Evolutionary conservation across 1,139 yeast genomes (phyloP).

Genomic region (Lodderomyces beijingensis): DNA sequence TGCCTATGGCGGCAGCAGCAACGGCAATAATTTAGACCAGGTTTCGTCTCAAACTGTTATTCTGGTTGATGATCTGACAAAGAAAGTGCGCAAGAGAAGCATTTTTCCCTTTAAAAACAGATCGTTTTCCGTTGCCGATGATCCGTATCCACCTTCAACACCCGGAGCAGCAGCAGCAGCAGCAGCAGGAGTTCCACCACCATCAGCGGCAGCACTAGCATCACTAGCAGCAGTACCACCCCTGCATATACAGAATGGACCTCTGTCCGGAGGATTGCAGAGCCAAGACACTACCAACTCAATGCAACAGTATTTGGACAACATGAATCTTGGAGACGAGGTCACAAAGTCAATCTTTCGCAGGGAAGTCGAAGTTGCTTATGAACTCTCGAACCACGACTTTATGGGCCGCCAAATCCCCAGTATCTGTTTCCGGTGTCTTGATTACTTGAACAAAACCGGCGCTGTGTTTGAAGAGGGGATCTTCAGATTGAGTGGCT

Average conservation of each 20-base stretch:
- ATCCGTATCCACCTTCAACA: slow-evolving; percentile 5
- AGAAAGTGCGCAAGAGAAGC: slow-evolving; percentile 49
- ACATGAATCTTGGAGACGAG: slow-evolving; percentile 36
- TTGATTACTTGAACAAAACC: slow-evolving; percentile 61
- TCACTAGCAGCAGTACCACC: background rate
- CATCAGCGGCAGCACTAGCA: background rate
- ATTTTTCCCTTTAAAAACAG: slow-evolving; percentile 54
- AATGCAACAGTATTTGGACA: slow-evolving; percentile 37
- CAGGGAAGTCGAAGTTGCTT: slow-evolving; percentile 52
- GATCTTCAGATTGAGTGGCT: slow-evolving; percentile 85
- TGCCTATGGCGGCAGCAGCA: slow-evolving; percentile 7
- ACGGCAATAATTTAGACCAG: slow-evolving; percentile 12
- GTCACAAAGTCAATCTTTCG: slow-evolving; percentile 56
- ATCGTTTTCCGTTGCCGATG: slow-evolving; percentile 4
- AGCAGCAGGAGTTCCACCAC: slow-evolving; percentile 6
- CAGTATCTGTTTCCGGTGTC: slow-evolving; percentile 70
- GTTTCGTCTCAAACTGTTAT: slow-evolving; percentile 11
- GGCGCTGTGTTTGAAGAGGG: slow-evolving; percentile 88
- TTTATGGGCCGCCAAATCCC: slow-evolving; percentile 56
- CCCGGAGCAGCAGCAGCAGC: background rate
- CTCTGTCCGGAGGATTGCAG: background rate
- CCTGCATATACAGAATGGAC: background rate
- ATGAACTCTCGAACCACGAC: slow-evolving; percentile 44
- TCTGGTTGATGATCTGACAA: slow-evolving; percentile 4
- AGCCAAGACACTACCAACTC: slow-evolving; percentile 12